Evolutionary conservation across 2,329 filamentous ascomycete genomes (phyloP), one percentile per base, ranked within the genome.

Genomic region (Talaromyces atroroseus): DNA sequence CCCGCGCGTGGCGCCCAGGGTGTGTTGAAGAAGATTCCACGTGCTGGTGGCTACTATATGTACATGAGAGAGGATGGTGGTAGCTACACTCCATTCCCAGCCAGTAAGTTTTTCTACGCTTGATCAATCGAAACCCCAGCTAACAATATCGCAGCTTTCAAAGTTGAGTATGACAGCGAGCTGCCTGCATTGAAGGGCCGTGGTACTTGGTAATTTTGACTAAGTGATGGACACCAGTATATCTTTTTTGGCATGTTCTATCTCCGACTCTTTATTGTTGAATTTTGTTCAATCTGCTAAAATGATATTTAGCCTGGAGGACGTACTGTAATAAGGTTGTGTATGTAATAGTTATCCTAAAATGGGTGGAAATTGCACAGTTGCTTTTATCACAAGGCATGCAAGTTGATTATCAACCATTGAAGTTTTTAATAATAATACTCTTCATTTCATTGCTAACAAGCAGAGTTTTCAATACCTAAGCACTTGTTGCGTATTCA

Each of bases 31-130:
- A 86, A 82, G 74, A 76, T 89, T 1, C 71, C 76, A 0, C 76
- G 77, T 8, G 74, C 77, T 0, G 82, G 78, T 0, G 82, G 82
- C 0, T 80, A 79, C 67, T 81, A 76, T 10, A 72, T 81, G 6
- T 90, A 88, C 67, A 74, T 89, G 76, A 80, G 81, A 38, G 82
- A 87, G 70, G 84, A 89, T 64, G 84, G 85, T 75, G 81, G 83
- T 16, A 74, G 73, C 20, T 79, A 78, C 62, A 81, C 76, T 59
- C 75, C 79, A 21, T 83, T 79, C 67, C 77, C 78, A 18, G 74
- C 68, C 54, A 72, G 70, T 74, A 65, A 69, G 71, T 62, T n/a
- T 47, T 50, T 8, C 48, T 46, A 5, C 8, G 32, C 12, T 18
- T 10, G 11, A 23, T 26, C 40, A 40, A 26, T 18, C 29, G 20